Conservation (phyloP, 2,329 filamentous ascomycete genomes). For the Colletotrichum lentis region DNA sequence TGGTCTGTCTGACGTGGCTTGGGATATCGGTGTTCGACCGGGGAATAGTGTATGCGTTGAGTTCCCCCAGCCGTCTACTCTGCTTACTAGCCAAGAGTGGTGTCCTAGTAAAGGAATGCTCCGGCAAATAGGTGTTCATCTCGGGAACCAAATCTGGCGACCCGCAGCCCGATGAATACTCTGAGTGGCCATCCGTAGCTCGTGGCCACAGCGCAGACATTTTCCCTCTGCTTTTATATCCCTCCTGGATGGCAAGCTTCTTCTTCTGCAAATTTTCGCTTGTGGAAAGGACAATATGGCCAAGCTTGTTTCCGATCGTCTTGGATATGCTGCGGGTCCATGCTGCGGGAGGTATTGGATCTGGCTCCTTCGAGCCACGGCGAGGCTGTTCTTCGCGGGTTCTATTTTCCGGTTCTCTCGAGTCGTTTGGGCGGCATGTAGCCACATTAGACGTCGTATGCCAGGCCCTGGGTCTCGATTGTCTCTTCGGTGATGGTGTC, state of each 20-base stretch:
- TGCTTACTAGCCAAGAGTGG: not conserved
- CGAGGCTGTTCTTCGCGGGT: not conserved
- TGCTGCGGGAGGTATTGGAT: too few species aligned
- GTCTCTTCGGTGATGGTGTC: not conserved
- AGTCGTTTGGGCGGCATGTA: not conserved
- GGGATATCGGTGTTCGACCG: not conserved
- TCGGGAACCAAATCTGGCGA: not conserved
- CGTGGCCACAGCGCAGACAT: not conserved
- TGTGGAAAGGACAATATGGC: not conserved
- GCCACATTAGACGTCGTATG: not conserved
- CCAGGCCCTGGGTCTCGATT: not conserved
- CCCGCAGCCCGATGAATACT: not conserved
- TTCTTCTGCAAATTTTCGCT: not conserved
- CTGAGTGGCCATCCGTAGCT: not conserved
- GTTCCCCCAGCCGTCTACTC: not conserved
- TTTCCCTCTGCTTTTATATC: not conserved
- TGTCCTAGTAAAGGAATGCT: not conserved
- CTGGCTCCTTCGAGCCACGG: too few species aligned
- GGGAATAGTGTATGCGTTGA: too few species aligned
- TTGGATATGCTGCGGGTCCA: not conserved
- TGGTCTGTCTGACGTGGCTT: not conserved
- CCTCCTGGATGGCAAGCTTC: not conserved
- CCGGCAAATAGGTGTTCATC: not conserved
- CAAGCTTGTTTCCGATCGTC: not conserved
- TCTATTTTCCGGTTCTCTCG: too few species aligned